Base-by-base conservation (phyloP, 140 eudicot species). In the Stevia rebaudiana region DNA sequence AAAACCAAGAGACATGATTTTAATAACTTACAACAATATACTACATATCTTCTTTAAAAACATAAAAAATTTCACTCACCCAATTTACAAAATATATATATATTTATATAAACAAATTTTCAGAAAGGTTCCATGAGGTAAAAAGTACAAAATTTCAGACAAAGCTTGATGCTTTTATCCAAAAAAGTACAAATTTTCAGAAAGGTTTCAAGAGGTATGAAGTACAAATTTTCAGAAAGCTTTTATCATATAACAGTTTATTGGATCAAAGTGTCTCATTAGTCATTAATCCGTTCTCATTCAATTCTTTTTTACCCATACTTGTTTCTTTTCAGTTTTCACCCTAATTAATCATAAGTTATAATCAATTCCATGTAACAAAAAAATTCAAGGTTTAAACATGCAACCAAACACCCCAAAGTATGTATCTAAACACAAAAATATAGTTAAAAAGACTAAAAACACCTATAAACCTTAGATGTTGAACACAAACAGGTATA, bases 1-100 rank as follows among this genome's bases (percentile, higher is more conserved):
- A 79, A 73, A 31, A 61, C 70, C 62, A 51, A 49, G 13, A 51
- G 8, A 70, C 30, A 61, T 54, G 5, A 54, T 30, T 41, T 40
- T 51, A 28, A 42, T 16, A 41, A 18, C 21, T 69, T 59, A 6
- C 4, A 48, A 48, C 24, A 48, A 48, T n/a, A 19, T 18, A 19
- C 1, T 5, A 49, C 30, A 19, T 41, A 3, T 49, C 30, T 10
- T 18, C 30, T 49, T 49, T 23, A 49, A 49, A n/a, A 19, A 13
- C 30, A 18, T 19, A 49, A n/a, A 49, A 22, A 22, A 19, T 11
- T n/a, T 0, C 4, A 10, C 3, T 1, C 1, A 23, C 22, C 35
- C 16, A 12, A 11, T 52, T 12, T 50, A 52, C 59, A 11, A 11
- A 11, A 25, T 10, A 47, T 6, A 18, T 4, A 19, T 6, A 25